phyloP scores from a whole-genome alignment of 495 filamentous ascomycete species.

The Polyplosphaeria fusca region DNA sequence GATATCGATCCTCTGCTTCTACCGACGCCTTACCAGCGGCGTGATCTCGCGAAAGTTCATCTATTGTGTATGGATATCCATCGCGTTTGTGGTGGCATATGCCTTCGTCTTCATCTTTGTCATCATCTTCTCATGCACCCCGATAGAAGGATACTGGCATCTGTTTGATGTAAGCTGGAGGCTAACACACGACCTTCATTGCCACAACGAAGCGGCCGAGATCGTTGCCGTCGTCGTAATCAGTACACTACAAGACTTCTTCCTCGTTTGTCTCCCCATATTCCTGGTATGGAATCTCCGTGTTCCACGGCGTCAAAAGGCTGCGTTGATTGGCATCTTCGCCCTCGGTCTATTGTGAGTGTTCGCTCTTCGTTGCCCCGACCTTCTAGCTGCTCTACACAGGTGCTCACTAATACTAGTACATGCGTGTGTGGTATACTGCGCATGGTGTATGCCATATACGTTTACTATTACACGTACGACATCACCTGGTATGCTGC shows the following conservation, averaged over 20 bases:
- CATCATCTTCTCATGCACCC: conserved; percentile 26
- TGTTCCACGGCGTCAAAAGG: conserved; percentile 32
- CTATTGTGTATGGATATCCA: conserved; percentile 25
- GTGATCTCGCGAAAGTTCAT: conserved; percentile 26
- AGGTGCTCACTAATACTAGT: background rate
- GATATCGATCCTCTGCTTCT: conserved; percentile 38
- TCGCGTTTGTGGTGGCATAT: conserved; percentile 32
- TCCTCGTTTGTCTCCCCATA: conserved; percentile 26
- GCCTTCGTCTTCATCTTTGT: conserved; percentile 21
- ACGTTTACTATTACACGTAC: conserved; percentile 33
- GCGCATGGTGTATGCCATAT: conserved; percentile 27
- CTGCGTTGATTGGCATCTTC: conserved; percentile 31
- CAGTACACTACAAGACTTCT: conserved; percentile 33
- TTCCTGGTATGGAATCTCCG: conserved; percentile 35
- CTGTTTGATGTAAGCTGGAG: conserved; percentile 25
- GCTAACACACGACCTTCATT: conserved; percentile 23
- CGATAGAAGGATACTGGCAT: conserved; percentile 32
- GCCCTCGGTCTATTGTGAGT: conserved; percentile 33
- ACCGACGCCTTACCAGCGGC: conserved; percentile 32
- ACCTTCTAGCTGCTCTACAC: background rate
- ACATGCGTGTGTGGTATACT: conserved; percentile 30
- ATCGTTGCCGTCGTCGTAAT: conserved; percentile 23
- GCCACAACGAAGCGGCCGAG: conserved; percentile 25
- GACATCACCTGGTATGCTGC: conserved; percentile 33
- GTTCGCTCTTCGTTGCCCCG: too few relatives aligned